These are phyloP conservation scores for Trichosporon faecale DNA, from an alignment of 1,284 basidiomycete species.

Conservation along the genomic window DNA sequence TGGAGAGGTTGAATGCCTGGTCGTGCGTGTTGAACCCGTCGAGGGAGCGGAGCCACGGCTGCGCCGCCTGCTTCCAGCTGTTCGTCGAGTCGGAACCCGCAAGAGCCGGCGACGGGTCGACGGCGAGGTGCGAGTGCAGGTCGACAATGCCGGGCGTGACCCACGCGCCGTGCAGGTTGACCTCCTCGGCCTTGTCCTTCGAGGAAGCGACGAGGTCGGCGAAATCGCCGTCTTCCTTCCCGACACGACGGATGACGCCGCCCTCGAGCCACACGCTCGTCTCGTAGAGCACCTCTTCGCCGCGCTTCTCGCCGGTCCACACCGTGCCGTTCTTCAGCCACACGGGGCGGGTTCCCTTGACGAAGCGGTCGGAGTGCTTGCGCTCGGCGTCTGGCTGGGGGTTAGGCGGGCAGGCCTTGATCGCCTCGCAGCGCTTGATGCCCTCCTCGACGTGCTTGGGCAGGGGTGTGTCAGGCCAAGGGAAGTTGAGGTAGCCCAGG, in stretches of 20 bases:
- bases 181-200: constrained; percentile 33
- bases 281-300: constrained; percentile 60
- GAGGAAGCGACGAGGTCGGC: constrained; percentile 14
- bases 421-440: constrained; percentile 44
- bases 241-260: constrained; percentile 54
- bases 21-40: constrained; percentile 59
- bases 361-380: constrained; percentile 70
- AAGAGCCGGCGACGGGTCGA: constrained; percentile 62
- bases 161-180: constrained; percentile 54
- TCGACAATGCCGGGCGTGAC: constrained; percentile 63
- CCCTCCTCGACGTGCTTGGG: constrained; percentile 40
- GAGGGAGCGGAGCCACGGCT: constrained; percentile 55
- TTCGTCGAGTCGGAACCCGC: constrained; percentile 55
- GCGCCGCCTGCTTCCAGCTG: constrained; percentile 48
- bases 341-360: constrained; percentile 62
- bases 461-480: constrained; percentile 19
- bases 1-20: constrained; percentile 52
- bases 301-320: constrained; percentile 69
- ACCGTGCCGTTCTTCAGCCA: constrained; percentile 74
- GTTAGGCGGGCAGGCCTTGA: constrained; percentile 31
- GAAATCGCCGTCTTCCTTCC: constrained; percentile 32
- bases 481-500: constrained; percentile 11
- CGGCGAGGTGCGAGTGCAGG: constrained; percentile 74
- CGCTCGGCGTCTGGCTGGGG: constrained; percentile 52
- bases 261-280: constrained; percentile 52